Conservation (phyloP, 2,329 filamentous ascomycete species). For the Orbilia blumenaviensis region DNA sequence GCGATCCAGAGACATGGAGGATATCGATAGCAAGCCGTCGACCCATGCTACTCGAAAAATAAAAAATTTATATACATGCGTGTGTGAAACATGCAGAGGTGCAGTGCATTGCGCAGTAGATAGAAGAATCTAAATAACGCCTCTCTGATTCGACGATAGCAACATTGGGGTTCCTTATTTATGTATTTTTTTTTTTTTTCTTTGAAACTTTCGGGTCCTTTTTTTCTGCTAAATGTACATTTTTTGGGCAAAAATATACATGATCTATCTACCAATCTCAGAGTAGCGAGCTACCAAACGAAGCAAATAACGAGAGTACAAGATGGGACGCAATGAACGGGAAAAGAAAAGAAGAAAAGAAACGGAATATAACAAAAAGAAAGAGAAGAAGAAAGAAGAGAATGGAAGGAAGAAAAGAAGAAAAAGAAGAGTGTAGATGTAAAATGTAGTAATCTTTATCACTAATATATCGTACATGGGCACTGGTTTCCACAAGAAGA, state of each 20-base stretch:
- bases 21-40: too few relatives aligned
- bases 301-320: too few relatives aligned
- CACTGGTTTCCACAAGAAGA: constrained; percentile 13
- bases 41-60: not conserved
- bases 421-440: constrained; percentile 1
- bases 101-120: not conserved
- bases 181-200: too few relatives aligned
- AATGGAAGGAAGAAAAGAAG: not conserved
- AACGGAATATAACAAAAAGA: constrained; percentile 8
- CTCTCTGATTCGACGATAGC: not conserved
- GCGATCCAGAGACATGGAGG: not conserved
- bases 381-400: not conserved
- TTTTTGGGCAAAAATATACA: not conserved
- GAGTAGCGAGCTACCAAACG: not conserved
- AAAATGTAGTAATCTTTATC: constrained; percentile 30
- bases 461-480: constrained; percentile 50
- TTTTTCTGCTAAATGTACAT: not conserved
- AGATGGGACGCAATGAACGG: too few relatives aligned
- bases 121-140: not conserved
- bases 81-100: not conserved
- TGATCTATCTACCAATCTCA: too few relatives aligned
- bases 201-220: not conserved
- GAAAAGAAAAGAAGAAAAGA: too few relatives aligned
- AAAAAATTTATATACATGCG: too few relatives aligned
- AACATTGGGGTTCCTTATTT: too few relatives aligned